These are phyloP conservation scores for Hypoxylon crocopeplum DNA, from an alignment of 495 filamentous ascomycete species.

Conservation along the genomic window DNA sequence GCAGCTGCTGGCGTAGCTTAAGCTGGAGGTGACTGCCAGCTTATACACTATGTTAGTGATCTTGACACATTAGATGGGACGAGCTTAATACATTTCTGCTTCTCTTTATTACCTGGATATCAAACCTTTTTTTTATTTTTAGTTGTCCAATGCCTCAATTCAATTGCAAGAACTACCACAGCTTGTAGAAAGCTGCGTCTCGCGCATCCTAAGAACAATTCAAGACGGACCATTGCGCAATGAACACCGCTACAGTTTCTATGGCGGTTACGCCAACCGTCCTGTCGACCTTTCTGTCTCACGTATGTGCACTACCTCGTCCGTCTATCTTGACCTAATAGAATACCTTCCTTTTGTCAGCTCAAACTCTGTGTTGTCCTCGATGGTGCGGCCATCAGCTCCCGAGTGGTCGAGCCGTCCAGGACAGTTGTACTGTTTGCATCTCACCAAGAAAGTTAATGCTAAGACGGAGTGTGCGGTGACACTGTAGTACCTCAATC, in stretches of 20 bases:
- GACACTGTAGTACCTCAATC: slow-evolving; percentile 74
- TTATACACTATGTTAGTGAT: too few species aligned
- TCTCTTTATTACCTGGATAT: neutral
- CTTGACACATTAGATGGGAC: too few species aligned
- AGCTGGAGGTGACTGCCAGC: too few species aligned
- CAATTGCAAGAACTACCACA: neutral
- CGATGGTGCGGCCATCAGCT: neutral
- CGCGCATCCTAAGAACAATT: neutral
- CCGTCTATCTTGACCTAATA: neutral
- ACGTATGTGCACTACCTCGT: slow-evolving; percentile 59
- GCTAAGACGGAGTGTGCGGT: slow-evolving; percentile 21
- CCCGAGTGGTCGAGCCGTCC: slow-evolving; percentile 3
- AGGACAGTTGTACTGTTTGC: slow-evolving; percentile 65
- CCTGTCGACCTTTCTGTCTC: slow-evolving; percentile 76
- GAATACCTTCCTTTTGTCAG: too few species aligned
- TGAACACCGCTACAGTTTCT: slow-evolving; percentile 77
- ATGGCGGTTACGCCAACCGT: slow-evolving; percentile 81
- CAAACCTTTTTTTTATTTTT: neutral
- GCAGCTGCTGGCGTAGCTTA: too few species aligned
- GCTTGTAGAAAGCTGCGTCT: slow-evolving; percentile 22
- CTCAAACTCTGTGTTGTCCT: neutral
- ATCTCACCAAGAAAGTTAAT: slow-evolving; percentile 58
- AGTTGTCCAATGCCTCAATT: slow-evolving; percentile 20
- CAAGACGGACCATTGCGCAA: slow-evolving; percentile 21
- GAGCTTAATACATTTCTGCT: too few species aligned